Conservation (phyloP, 225 moss, liverwort and hornwort genomes). For the Rhytidiadelphus loreus region DNA sequence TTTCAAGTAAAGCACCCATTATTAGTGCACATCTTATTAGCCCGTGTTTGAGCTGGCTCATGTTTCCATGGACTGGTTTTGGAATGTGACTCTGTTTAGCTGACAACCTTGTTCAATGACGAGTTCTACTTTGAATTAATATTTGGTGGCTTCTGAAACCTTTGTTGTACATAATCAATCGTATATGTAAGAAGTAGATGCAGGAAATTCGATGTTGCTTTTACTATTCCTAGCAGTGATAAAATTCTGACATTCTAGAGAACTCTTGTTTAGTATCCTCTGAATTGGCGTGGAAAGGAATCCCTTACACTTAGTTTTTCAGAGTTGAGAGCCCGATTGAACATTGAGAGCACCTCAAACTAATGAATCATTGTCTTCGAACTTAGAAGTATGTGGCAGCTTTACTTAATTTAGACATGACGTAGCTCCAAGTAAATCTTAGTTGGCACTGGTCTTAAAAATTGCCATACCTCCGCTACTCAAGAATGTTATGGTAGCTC, state of each 20-base stretch:
- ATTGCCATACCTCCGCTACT: background rate
- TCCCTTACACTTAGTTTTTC: background rate
- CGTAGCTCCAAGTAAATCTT: background rate
- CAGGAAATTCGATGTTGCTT: background rate
- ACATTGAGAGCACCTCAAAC: background rate
- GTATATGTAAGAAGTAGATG: background rate
- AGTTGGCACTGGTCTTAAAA: background rate
- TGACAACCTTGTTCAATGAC: background rate
- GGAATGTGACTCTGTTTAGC: background rate
- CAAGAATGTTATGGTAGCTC: background rate
- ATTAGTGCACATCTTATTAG: background rate
- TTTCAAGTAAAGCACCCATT: background rate
- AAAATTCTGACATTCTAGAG: background rate
- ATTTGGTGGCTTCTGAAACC: background rate
- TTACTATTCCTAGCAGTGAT: background rate
- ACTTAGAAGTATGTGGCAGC: background rate
- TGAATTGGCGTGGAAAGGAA: background rate
- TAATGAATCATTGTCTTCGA: background rate
- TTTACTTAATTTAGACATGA: background rate
- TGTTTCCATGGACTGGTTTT: background rate
- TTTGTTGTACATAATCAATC: background rate
- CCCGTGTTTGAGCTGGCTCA: background rate
- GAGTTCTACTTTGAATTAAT: background rate
- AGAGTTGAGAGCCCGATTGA: background rate
- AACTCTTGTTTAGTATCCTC: background rate